phyloP scores from a whole-genome alignment of 495 filamentous ascomycete species.

The Podospora pseudoanserina region DNA sequence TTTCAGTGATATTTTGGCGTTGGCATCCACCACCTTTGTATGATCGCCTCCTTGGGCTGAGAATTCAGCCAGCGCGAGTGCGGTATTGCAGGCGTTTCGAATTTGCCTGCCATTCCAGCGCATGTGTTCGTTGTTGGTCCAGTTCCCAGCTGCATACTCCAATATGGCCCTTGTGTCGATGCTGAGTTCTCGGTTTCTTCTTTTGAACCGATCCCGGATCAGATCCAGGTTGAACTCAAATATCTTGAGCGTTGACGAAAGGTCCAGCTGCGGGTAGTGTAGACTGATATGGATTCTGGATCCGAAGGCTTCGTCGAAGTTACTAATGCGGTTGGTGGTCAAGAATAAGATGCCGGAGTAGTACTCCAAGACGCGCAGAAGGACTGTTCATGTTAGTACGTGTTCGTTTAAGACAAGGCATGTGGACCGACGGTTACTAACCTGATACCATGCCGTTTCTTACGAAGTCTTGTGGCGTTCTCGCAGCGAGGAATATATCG shows the following conservation, averaged over 20 bases:
- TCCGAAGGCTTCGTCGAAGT: constrained; percentile 54
- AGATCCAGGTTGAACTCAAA: constrained; percentile 19
- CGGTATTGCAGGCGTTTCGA: constrained; percentile 42
- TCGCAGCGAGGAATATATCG: no score
- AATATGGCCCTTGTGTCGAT: constrained; percentile 8
- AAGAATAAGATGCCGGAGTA: constrained; percentile 38
- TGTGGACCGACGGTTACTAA: no score
- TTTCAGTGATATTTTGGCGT: not conserved
- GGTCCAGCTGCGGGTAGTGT: constrained; percentile 38
- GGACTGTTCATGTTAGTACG: no score
- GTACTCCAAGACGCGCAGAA: no score
- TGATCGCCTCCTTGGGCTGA: not conserved
- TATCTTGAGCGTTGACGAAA: constrained; percentile 7
- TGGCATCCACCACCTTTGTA: not conserved
- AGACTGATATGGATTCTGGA: constrained; percentile 51
- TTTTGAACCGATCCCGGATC: not conserved
- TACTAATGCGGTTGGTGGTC: constrained; percentile 52
- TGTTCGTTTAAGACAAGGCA: no score
- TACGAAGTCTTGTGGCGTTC: no score
- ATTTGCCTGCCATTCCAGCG: constrained; percentile 45
- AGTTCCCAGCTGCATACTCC: constrained; percentile 12
- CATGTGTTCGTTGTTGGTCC: not conserved
- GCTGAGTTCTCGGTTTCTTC: not conserved
- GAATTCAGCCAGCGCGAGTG: constrained; percentile 33
- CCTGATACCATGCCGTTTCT: no score